Base-by-base conservation (phyloP, 106 monocot genomes). In the Allium cepa region DNA sequence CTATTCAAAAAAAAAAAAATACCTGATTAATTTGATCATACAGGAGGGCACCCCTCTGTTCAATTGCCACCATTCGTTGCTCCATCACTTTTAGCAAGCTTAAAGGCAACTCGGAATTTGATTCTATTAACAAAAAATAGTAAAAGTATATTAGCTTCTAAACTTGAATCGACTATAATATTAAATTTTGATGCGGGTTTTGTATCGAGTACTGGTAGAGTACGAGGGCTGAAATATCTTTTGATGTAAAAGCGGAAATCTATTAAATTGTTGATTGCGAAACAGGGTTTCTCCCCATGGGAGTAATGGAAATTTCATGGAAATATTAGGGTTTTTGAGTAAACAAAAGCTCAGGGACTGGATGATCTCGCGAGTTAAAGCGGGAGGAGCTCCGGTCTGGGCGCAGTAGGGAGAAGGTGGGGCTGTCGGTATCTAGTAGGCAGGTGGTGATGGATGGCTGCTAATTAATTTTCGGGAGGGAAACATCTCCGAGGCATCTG, bases 51-150 rank as follows among this genome's bases (percentile, higher is more conserved):
- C 64, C 76, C 51, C 75, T 71, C 65, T 75, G 83, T 58, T 87
- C 87, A 28, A 83, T 87, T 7, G 69, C 72, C 10, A 61, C 28
- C 72, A 83, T 80, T 61, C 80, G 80, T 52, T 83, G 87, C 26
- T 87, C 78, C 80, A 87, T 75, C 22, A 83, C 78, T 56, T 77
- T 75, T 10, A 83, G 28, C 16, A 87, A 45, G 26, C 70, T 57
- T n/a, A 62, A 17, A 1, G 87, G 68, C 22, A 83, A 62, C 7
- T 69, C 58, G 12, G 57, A 8, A 63, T 27, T 50, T 8, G 17
- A 53, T 47, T 59, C 77, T 73, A 49, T 6, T 66, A n/a, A 10
- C 49, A 18, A 26, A 51, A 13, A 22, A 22, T 22, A n/a, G n/a
- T n/a, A 11, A 50, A 66, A 50, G 11, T 10, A 11, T 2, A 13